Base-by-base conservation (phyloP, 2,329 filamentous ascomycete genomes). In the Fusarium compactum region DNA sequence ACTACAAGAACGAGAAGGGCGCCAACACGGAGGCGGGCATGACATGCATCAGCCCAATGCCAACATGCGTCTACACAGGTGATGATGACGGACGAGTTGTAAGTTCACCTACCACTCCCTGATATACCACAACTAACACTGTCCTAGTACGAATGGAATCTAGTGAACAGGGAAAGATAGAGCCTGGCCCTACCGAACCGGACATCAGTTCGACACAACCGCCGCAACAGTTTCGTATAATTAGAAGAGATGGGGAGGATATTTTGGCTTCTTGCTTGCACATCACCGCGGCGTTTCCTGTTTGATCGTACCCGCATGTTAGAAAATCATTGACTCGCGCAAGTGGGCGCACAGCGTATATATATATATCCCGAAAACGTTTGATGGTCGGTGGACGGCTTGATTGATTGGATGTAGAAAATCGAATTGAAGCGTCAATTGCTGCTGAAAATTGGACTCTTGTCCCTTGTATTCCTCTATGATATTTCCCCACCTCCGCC, bases 51-150 rank as follows among this genome's bases (percentile, higher is more conserved):
- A 85, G 92, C 60, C 92, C 95, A 5, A 92, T 95, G 86, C 89
- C 93, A 56, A 90, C 91, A 68, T 87, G 91, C 67, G 90, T 98
- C 12, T 98, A 98, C 80, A 97, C 95, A 0, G 96, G 95, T 5
- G 96, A 98, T 82, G 96, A 98, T 70, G 92, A 94, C 69, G 96
- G 96, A 30, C 87, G 91, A 84, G 95, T 99, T 80, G 93, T 96
- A 69, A 79, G 81, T 79, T 11, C 22, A 7, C 6, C n/a, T 9
- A 16, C 25, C 25, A 10, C 4, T 34, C 24, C 3, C 12, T 2
- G 3, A 8, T 5, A 14, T 40, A 8, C 9, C 24, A 18, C n/a
- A 12, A 44, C 70, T 75, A 32, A 75, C 60, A 12, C 4, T 3
- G 11, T 47, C 43, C 24, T 52, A 90, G 88, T 90, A 88, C 74